Base-by-base conservation (phyloP, 805 yeast genomes). In the Hagleromyces aurorensis region DNA sequence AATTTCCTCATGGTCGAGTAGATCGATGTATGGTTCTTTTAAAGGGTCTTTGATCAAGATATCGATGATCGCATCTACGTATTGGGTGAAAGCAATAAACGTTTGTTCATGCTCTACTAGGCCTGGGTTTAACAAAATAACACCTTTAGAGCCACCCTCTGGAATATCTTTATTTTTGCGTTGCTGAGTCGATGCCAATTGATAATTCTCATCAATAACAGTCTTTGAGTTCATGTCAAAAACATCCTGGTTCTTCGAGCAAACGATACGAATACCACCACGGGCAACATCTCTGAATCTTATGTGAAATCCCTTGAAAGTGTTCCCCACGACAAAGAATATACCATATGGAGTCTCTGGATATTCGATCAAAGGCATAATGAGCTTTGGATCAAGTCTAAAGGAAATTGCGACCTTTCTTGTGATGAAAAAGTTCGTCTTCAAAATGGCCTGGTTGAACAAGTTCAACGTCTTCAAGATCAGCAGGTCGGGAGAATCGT, bases 111-210 rank as follows among this genome's bases (percentile, higher is more conserved):
- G 94, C 13, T 85, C 79, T 23, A 64, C 64, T 30, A 57, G 39
- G 34, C 81, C 82, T 23, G 81, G 78, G 50, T 80, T 87, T 44
- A 89, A 68, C 48, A 89, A 69, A 34, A 91, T 82, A 27, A 91
- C 98, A 64, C 98, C 98, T 59, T 89, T 89, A 22, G 96, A 84
- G 20, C 98, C 98, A 55, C 98, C 97, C 67, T 89, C 98, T 27
- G 98, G 97, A 36, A 89, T 91, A 65, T 89, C 98, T 66, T 89
- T 89, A 65, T 89, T 91, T 63, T 89, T 89, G 44, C 89, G 72
- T 65, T 91, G 98, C 62, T 89, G 98, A 24, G 98, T 89, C 33
- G 78, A 74, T 22, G 98, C 97, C 59, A 89, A 71, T 56, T 87
- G 87, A 62, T 91, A 89, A 63, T 91, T 89, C 61, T 89, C 98